These are phyloP conservation scores for Epichloe hybrida DNA, from an alignment of 2,329 filamentous ascomycete species.

Conservation along the genomic window DNA sequence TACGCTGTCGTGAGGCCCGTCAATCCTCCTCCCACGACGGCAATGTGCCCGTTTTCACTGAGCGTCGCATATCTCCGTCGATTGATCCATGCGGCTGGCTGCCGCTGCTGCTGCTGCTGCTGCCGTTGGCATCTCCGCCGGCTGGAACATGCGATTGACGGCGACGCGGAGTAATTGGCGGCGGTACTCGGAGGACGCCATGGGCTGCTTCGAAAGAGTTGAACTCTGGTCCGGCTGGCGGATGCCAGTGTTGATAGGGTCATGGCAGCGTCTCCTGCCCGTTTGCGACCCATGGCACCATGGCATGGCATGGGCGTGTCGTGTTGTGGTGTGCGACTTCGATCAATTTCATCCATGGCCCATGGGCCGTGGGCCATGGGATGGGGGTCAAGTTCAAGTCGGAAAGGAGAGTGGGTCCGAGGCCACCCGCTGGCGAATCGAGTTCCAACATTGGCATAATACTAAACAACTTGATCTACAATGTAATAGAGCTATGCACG, in stretches of 20 bases:
- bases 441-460: no score
- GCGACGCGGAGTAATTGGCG: background rate
- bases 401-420: background rate
- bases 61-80: slow-evolving; percentile 7
- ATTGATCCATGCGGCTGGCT: slow-evolving; percentile 2
- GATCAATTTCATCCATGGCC: background rate
- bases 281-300: slow-evolving; percentile 1
- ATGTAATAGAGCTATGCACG: no score
- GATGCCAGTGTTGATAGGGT: slow-evolving; percentile 14
- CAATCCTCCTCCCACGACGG: slow-evolving; percentile 68
- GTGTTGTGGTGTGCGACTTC: background rate
- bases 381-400: background rate
- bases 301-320: background rate
- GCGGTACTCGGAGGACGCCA: background rate
- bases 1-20: slow-evolving; percentile 70
- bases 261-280: slow-evolving; percentile 14
- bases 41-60: slow-evolving; percentile 31
- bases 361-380: no score
- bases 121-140: slow-evolving; percentile 4
- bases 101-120: slow-evolving; percentile 4
- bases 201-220: background rate
- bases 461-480: no score
- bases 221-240: slow-evolving; percentile 4
- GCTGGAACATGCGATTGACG: background rate
- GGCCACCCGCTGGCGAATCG: no score